Conservation (phyloP, 345 rosid species). For the Crucihimalaya himalaica region DNA sequence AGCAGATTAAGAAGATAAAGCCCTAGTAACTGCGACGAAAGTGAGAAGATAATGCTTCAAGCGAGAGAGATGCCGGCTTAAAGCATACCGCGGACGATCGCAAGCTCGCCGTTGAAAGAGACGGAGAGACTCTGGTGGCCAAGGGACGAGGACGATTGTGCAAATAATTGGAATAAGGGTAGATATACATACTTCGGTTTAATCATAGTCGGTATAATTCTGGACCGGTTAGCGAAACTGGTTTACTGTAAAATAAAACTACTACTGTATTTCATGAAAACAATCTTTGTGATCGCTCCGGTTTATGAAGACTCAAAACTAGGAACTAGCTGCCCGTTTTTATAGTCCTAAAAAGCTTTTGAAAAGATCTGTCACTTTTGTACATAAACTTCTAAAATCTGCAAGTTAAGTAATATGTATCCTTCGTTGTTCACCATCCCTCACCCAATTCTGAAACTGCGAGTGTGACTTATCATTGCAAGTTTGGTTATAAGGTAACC, state of each 20-base stretch:
- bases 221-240: background rate
- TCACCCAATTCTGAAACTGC: background rate
- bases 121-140: conserved; percentile 15
- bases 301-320: conserved; percentile 5
- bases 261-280: too few relatives aligned
- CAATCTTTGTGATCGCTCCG: background rate
- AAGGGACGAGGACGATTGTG: conserved; percentile 5
- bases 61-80: background rate
- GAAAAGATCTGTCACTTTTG: background rate
- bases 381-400: background rate
- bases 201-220: background rate
- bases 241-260: background rate
- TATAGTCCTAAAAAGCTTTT: background rate
- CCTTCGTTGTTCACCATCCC: background rate
- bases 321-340: background rate
- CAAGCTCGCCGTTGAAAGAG: conserved; percentile 21
- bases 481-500: background rate
- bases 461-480: background rate
- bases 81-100: conserved; percentile 1
- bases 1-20: background rate
- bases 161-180: too few relatives aligned
- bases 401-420: background rate
- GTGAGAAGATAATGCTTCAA: background rate
- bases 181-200: conserved; percentile 31
- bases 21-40: background rate